Conservation (phyloP, 371 early-diverging fungal species). For the Mortierella sp. region DNA sequence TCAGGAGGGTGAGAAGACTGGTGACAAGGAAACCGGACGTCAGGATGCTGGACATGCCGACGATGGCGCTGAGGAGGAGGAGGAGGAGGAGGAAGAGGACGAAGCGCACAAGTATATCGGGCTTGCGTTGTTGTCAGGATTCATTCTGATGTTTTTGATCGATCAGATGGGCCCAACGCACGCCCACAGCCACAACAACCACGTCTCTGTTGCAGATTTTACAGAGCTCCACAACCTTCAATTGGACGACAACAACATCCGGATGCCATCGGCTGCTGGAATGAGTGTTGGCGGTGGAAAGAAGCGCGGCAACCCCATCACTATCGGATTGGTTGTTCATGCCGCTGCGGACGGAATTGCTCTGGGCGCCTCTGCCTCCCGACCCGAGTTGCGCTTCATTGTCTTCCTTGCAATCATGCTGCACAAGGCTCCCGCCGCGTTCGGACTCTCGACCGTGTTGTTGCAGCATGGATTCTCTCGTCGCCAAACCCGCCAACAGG, state of each 20-base stretch:
- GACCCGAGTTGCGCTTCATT: slow-evolving; percentile 83
- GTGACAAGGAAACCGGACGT: slow-evolving; percentile 11
- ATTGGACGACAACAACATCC: slow-evolving; percentile 48
- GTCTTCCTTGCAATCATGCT: slow-evolving; percentile 97
- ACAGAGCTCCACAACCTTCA: slow-evolving; percentile 52
- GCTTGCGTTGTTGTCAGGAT: slow-evolving; percentile 85
- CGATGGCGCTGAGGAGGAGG: slow-evolving; percentile 19
- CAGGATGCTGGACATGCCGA: slow-evolving; percentile 7
- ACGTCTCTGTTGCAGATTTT: slow-evolving; percentile 58
- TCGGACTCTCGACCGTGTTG: slow-evolving; percentile 90
- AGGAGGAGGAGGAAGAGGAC: slow-evolving; percentile 48
- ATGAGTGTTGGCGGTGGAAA: slow-evolving; percentile 35
- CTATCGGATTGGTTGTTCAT: slow-evolving; percentile 93
- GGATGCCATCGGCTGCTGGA: slow-evolving; percentile 57
- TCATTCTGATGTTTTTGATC: slow-evolving; percentile 91
- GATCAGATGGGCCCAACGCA: slow-evolving; percentile 81
- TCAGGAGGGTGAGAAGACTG: slow-evolving; percentile 17
- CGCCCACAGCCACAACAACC: slow-evolving; percentile 60
- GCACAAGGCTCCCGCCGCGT: slow-evolving; percentile 96
- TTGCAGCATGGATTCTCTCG: slow-evolving; percentile 80
- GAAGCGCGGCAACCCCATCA: slow-evolving; percentile 64
- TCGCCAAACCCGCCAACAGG: slow-evolving; percentile 78
- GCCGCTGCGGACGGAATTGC: slow-evolving; percentile 97
- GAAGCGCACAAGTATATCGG: slow-evolving; percentile 82
- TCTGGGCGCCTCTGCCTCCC: slow-evolving; percentile 84